Evolutionary conservation across 768 basidiomycete genomes (phyloP).

Genomic region (Suillus alpinus): DNA sequence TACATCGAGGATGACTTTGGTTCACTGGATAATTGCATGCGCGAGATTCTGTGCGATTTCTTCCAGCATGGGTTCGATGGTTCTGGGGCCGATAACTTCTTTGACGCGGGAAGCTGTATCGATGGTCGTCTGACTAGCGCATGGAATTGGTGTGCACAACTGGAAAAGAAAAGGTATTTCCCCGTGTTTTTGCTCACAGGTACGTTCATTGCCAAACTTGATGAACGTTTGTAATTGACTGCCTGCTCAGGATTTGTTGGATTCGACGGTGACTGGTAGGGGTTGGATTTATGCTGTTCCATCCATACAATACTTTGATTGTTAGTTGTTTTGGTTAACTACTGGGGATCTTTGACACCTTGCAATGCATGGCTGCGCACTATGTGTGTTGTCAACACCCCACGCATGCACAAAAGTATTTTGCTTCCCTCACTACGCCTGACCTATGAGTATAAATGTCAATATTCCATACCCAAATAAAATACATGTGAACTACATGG

Average conservation of each 20-base stretch:
- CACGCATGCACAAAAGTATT: constrained; percentile 24
- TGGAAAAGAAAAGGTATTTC: constrained; percentile 88
- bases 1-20: constrained; percentile 86
- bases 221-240: constrained; percentile 1
- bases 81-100: constrained; percentile 89
- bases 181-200: constrained; percentile 74
- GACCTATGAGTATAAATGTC: constrained; percentile 33
- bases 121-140: constrained; percentile 86
- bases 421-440: constrained; percentile 42
- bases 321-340: not conserved
- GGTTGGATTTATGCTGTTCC: not conserved
- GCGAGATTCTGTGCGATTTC: constrained; percentile 79
- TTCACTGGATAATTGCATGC: constrained; percentile 61
- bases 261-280: constrained; percentile 83
- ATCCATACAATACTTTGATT: not conserved
- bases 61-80: constrained; percentile 89
- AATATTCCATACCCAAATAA: constrained; percentile 10
- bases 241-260: constrained; percentile 64
- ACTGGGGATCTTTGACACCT: not conserved
- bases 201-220: constrained; percentile 31
- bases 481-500: not conserved
- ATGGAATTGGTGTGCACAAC: constrained; percentile 86
- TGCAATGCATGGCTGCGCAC: not conserved
- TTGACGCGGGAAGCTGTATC: constrained; percentile 82
- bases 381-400: not conserved